A percentile compares a stretch with the other conserved stretches of the same genome.
These are phyloP conservation scores for Suaeda aralocaspica DNA, from an alignment of 148 eudicot species.

Conservation along the genomic window DNA sequence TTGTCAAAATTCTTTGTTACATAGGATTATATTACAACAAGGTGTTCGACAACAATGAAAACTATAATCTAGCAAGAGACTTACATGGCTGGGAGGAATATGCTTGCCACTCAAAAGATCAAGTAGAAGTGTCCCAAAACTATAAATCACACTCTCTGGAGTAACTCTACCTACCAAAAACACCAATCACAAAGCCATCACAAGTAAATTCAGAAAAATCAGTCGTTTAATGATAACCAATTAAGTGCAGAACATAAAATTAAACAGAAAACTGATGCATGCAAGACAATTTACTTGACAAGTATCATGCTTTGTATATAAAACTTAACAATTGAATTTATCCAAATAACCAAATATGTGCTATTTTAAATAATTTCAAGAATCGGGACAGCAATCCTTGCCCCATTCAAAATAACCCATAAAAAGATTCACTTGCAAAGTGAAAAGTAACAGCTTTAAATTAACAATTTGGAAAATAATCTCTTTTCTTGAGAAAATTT, in stretches of 20 bases:
- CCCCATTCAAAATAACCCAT: not conserved
- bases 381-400: no score
- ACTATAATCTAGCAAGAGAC: conserved; percentile 15
- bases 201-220: not conserved
- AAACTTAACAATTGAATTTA: not conserved
- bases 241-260: not conserved
- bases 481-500: no score
- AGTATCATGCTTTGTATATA: not conserved
- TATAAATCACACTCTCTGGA: conserved; percentile 91
- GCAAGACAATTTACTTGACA: not conserved
- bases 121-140: conserved; percentile 94
- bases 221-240: not conserved
- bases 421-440: not conserved
- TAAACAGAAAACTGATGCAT: not conserved
- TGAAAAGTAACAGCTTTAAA: not conserved
- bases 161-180: conserved; percentile 73
- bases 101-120: conserved; percentile 95
- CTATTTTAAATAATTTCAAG: no score
- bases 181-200: conserved; percentile 9
- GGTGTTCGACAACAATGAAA: not conserved
- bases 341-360: not conserved
- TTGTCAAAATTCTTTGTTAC: not conserved
- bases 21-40: not conserved
- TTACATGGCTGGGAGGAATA: conserved; percentile 71
- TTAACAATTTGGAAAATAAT: not conserved